Evolutionary conservation across 2,329 filamentous ascomycete species (phyloP), one percentile per base, ranked within the genome.

Genomic region (Fusarium multiceps): DNA sequence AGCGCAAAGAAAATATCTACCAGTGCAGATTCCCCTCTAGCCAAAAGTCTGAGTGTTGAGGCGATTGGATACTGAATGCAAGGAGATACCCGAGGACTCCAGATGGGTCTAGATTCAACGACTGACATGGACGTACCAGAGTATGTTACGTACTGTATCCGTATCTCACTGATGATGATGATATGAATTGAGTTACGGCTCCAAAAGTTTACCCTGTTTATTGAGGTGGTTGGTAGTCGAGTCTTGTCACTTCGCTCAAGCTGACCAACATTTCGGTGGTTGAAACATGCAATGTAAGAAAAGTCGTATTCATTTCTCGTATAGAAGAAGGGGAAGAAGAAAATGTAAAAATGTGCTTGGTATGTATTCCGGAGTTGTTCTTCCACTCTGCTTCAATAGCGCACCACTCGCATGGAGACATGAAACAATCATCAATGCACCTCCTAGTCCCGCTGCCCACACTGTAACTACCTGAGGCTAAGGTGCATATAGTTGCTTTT

Each of bases 31-130:
- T 46, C 32, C 11, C 27, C 13, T 40, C 40, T 54, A 45, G 45
- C 23, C 20, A 23, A 60, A 67, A 67, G 34, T 41, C 34, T 60
- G 32, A 41, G 34, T 53, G 43, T 41, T 27, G 49, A 37, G 27
- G 27, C 42, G 55, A 27, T 34, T 56, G 54, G 51, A 25, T 23
- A 46, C 18, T 43, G 25, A 46, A 20, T 43, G 28, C 18, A 53
- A 53, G 46, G 47, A 57, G 56, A 54, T 47, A 63, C 12, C 58
- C 49, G 43, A 48, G 34, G 43, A 48, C 30, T 49, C 32, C 30
- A 59, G 28, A 48, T 47, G 58, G 25, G 47, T 50, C 50, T 46
- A 57, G 50, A 57, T 56, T n/a, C 23, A 54, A 21, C 25, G 20
- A 48, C 16, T 23, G 40, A n/a, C 25, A 41, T 41, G 23, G 18